Percentiles rank a stretch among this genome's conserved stretches.
phyloP scores from a whole-genome alignment of 139 green algal species.

The Chlorella sp. region DNA sequence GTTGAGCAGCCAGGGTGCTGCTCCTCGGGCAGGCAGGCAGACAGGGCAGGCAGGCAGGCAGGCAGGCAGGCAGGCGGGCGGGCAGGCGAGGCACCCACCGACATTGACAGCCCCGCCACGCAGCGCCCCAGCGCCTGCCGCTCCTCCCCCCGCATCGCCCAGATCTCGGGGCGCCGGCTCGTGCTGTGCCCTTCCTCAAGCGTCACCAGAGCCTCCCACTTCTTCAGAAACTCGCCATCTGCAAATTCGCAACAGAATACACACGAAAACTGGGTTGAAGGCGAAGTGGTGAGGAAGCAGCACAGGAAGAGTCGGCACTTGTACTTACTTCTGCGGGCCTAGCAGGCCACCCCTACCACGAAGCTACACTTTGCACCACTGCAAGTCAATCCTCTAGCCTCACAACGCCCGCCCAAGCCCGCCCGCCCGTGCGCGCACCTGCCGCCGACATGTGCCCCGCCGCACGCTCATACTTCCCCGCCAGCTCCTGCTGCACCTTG shows the following conservation, averaged over 20 bases:
- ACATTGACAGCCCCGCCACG: constrained; percentile 49
- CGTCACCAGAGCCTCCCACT: constrained; percentile 78
- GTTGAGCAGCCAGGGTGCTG: neutral
- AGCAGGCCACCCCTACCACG: neutral
- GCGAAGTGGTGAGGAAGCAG: neutral
- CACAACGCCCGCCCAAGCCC: neutral
- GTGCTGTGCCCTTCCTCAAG: constrained; percentile 66
- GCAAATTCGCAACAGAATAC: too few relatives aligned
- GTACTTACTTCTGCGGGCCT: neutral
- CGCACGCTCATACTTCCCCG: constrained; percentile 23
- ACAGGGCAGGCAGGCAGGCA: neutral
- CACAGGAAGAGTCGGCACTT: neutral
- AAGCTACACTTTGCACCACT: neutral
- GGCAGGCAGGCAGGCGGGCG: neutral
- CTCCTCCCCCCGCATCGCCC: constrained; percentile 64
- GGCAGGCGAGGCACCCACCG: neutral
- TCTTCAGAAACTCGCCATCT: constrained; percentile 65
- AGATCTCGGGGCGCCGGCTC: constrained; percentile 62
- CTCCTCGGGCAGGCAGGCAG: too few relatives aligned
- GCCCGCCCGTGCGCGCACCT: neutral
- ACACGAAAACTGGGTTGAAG: too few relatives aligned
- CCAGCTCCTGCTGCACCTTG: constrained; percentile 28
- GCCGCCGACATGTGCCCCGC: constrained; percentile 47
- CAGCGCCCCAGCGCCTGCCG: constrained; percentile 69
- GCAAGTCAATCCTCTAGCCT: neutral